Evolutionary conservation across 805 yeast genomes (phyloP).

Genomic region (Saturnispora halmiae): DNA sequence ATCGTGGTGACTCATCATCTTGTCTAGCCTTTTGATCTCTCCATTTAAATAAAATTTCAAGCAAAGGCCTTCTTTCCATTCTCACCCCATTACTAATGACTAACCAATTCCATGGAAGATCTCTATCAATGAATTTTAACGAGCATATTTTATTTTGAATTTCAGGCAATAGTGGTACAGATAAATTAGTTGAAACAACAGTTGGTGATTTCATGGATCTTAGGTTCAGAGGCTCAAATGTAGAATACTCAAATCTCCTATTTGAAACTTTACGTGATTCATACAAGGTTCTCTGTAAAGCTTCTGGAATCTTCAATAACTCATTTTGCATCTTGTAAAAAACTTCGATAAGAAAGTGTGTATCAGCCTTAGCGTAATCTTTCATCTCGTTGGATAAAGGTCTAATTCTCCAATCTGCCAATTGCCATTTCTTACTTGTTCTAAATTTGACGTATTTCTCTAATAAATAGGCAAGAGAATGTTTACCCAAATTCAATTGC

Average conservation of each 20-base stretch:
- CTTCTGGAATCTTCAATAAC: conserved; percentile 38
- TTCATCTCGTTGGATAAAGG: conserved; percentile 71
- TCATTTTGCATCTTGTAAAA: conserved; percentile 64
- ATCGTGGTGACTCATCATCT: conserved; percentile 78
- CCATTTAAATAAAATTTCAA: conserved; percentile 66
- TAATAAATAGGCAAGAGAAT: conserved; percentile 74
- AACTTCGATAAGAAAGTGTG: conserved; percentile 79
- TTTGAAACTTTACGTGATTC: conserved; percentile 74
- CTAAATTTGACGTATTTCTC: conserved; percentile 74
- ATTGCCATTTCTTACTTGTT: conserved; percentile 88
- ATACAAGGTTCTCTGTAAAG: conserved; percentile 51
- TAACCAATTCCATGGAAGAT: conserved; percentile 57
- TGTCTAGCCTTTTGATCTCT: conserved; percentile 68
- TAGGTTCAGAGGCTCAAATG: conserved; percentile 40
- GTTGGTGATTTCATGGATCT: conserved; percentile 15
- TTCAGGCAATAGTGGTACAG: conserved; percentile 24
- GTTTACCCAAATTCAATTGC: conserved; percentile 68
- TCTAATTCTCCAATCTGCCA: conserved; percentile 93
- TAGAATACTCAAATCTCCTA: conserved; percentile 73
- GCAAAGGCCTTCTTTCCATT: conserved; percentile 40
- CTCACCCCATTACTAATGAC: conserved; percentile 60
- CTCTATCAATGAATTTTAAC: conserved; percentile 33
- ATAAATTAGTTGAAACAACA: conserved; percentile 24
- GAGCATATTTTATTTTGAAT: conserved; percentile 32
- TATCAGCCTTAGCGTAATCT: conserved; percentile 88